These are phyloP conservation scores for Chytriomyces sp. DNA, from an alignment of 192 early-diverging fungal species.

Conservation along the genomic window DNA sequence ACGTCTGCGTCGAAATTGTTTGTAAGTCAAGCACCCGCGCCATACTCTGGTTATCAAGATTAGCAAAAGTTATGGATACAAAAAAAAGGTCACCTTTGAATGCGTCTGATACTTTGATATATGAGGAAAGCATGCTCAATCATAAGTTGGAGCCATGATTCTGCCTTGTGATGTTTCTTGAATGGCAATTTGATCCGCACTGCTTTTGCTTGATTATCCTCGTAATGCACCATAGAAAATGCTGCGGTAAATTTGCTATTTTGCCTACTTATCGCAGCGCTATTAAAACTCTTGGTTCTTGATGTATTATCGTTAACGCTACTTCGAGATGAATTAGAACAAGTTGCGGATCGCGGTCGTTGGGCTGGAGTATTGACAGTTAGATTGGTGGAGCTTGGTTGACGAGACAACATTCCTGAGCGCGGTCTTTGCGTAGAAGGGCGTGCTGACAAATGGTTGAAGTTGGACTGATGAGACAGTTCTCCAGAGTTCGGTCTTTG, in stretches of 20 bases:
- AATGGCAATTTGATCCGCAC: constrained; percentile 7
- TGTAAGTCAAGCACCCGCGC: neutral
- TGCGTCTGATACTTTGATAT: constrained; percentile 7
- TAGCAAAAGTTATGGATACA: neutral
- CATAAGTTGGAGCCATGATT: neutral
- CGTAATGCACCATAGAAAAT: neutral
- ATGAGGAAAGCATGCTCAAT: constrained; percentile 3
- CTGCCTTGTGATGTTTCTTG: constrained; percentile 5
- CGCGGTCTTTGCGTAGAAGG: too few relatives aligned
- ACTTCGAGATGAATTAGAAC: too few relatives aligned
- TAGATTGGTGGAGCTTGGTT: neutral
- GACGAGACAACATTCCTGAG: neutral
- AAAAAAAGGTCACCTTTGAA: constrained; percentile 1
- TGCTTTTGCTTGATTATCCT: neutral
- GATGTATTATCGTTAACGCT: too few relatives aligned
- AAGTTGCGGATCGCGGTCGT: neutral
- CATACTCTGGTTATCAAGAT: constrained; percentile 1
- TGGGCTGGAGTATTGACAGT: neutral
- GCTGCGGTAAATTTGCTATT: neutral
- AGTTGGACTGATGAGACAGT: too few relatives aligned
- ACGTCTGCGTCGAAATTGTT: too few relatives aligned
- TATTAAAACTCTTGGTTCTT: too few relatives aligned
- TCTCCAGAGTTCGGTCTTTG: too few relatives aligned
- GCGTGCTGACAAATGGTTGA: too few relatives aligned
- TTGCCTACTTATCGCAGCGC: neutral